Evolutionary conservation across 768 basidiomycete genomes (phyloP).

Genomic region (Pilatotrama ljubarskyi): DNA sequence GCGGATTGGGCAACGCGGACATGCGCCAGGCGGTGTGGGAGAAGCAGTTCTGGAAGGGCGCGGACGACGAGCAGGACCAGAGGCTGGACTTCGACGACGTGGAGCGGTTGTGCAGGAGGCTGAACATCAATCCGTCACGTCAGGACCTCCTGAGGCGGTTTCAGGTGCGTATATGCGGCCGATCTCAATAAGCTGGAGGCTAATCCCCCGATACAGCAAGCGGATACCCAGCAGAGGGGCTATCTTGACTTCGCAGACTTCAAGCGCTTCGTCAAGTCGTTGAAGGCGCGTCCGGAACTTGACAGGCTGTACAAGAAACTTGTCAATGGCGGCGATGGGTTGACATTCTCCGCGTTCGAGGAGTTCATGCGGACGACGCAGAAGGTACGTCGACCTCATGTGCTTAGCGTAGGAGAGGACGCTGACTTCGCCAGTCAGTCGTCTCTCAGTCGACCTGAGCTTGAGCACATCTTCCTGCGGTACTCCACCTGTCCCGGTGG

Average conservation of each 20-base stretch:
- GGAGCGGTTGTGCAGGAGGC: slow-evolving; percentile 64
- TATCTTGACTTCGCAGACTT: slow-evolving; percentile 80
- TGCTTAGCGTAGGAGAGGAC: slow-evolving; percentile 22
- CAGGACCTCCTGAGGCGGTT: slow-evolving; percentile 60
- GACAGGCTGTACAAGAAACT: slow-evolving; percentile 59
- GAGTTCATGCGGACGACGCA: slow-evolving; percentile 54
- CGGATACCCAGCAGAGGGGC: slow-evolving; percentile 54
- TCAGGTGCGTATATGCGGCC: slow-evolving; percentile 38
- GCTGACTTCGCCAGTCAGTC: slow-evolving; percentile 36
- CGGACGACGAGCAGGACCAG: slow-evolving; percentile 59
- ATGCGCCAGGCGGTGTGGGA: slow-evolving; percentile 74
- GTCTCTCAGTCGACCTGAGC: slow-evolving; percentile 29
- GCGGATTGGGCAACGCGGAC: slow-evolving; percentile 61
- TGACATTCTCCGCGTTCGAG: slow-evolving; percentile 44
- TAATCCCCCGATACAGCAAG: slow-evolving; percentile 45
- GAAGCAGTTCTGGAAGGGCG: slow-evolving; percentile 78
- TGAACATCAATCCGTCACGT: slow-evolving; percentile 62
- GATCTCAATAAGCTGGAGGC: too few relatives aligned
- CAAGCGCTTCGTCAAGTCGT: slow-evolving; percentile 74
- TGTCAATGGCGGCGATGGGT: slow-evolving; percentile 27
- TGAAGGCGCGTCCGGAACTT: slow-evolving; percentile 86
- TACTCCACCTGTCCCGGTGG: slow-evolving; percentile 29
- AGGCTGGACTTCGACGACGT: slow-evolving; percentile 71
- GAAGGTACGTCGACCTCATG: slow-evolving; percentile 46
- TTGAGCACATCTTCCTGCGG: slow-evolving; percentile 40